Percentiles rank a stretch among this genome's conserved stretches.
Conservation (phyloP, 768 basidiomycete species). For the Termitomyces sp. region DNA sequence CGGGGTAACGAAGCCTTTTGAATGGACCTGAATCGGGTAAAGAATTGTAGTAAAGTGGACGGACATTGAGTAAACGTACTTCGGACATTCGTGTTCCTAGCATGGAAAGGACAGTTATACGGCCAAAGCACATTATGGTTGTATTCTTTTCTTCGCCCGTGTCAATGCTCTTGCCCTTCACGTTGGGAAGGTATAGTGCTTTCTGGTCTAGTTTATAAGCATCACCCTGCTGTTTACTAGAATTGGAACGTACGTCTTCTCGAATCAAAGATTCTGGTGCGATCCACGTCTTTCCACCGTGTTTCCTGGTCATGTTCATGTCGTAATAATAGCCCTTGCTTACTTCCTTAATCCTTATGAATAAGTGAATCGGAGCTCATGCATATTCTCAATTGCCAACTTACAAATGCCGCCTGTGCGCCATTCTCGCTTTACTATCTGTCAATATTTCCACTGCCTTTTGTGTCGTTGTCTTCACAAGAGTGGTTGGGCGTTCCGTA, state of each 20-base stretch:
- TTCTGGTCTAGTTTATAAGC: constrained; percentile 45
- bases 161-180: constrained; percentile 65
- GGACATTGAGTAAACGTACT: constrained; percentile 31
- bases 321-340: constrained; percentile 89
- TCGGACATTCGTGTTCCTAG: constrained; percentile 86
- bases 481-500: constrained; percentile 56
- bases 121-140: constrained; percentile 68
- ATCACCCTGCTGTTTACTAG: neutral
- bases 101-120: constrained; percentile 76
- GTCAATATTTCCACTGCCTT: constrained; percentile 57
- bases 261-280: constrained; percentile 85
- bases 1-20: constrained; percentile 58
- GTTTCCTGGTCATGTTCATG: constrained; percentile 63
- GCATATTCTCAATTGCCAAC: constrained; percentile 11
- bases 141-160: constrained; percentile 59
- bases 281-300: constrained; percentile 94
- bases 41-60: neutral
- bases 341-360: constrained; percentile 40
- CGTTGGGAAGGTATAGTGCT: constrained; percentile 88
- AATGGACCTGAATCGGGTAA: constrained; percentile 57
- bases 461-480: constrained; percentile 51
- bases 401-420: constrained; percentile 62
- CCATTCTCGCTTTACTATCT: constrained; percentile 64
- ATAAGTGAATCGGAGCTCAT: neutral
- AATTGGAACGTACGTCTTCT: constrained; percentile 65